Evolutionary conservation across 2,329 filamentous ascomycete genomes (phyloP).

Genomic region (Tolypocladium cylindrosporum): DNA sequence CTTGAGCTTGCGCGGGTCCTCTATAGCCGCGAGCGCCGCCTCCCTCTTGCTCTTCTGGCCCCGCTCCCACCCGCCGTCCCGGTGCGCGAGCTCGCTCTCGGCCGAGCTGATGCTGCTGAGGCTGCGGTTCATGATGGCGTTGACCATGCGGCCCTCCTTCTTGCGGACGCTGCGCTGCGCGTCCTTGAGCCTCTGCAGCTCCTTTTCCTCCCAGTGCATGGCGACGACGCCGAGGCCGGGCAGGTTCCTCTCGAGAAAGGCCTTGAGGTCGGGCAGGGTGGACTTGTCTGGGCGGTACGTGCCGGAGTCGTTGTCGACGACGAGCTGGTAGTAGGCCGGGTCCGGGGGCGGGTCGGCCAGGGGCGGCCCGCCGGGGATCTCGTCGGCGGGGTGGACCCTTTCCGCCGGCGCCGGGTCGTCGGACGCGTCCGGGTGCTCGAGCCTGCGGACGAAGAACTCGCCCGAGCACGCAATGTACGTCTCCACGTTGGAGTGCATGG

Average conservation of each 20-base stretch:
- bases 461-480: constrained; percentile 88
- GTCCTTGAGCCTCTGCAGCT: constrained; percentile 64
- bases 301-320: constrained; percentile 92
- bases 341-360: constrained; percentile 30
- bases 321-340: constrained; percentile 63
- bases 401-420: constrained; percentile 32
- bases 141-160: constrained; percentile 39
- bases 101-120: constrained; percentile 41
- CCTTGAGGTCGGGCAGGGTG: constrained; percentile 59
- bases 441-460: constrained; percentile 79
- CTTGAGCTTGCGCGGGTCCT: constrained; percentile 38
- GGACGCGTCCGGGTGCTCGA: constrained; percentile 37
- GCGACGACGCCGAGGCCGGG: constrained; percentile 65
- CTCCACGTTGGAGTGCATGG: constrained; percentile 89
- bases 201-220: constrained; percentile 70
- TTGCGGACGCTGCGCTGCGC: constrained; percentile 68
- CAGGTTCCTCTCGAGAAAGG: constrained; percentile 63
- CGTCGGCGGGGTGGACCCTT: constrained; percentile 40
- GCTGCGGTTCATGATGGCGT: constrained; percentile 48
- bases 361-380: constrained; percentile 37
- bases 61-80: constrained; percentile 28
- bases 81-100: constrained; percentile 39
- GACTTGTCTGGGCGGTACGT: constrained; percentile 83
- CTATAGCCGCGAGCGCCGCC: constrained; percentile 37
- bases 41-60: constrained; percentile 41